These are phyloP conservation scores for Zizania latifolia DNA, from an alignment of 176 grass and related monocot genomes.

Conservation along the genomic window DNA sequence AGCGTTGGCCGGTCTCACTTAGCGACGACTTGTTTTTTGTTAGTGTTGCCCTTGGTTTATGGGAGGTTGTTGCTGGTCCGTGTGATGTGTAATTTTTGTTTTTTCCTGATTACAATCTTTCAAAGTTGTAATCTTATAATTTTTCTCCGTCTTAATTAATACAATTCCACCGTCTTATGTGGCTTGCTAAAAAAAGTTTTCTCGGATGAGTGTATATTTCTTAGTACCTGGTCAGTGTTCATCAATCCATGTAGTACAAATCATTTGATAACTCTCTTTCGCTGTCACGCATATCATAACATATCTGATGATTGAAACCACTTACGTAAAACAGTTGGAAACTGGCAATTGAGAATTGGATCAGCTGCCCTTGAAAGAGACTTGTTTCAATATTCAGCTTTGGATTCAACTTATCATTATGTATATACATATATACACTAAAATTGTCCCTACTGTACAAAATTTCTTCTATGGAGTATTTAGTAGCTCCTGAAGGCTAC, in stretches of 20 bases:
- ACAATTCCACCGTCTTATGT: no score
- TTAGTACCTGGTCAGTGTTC: neutral
- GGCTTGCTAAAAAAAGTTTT: no score
- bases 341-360: slow-evolving; percentile 1
- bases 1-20: no score
- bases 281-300: neutral
- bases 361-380: neutral
- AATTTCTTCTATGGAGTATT: neutral
- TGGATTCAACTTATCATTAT: neutral
- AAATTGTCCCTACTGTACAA: neutral
- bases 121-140: no score
- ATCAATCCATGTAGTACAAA: neutral
- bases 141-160: no score
- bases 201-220: neutral
- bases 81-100: no score
- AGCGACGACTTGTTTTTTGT: no score
- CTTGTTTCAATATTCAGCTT: neutral
- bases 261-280: neutral
- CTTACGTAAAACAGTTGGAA: neutral
- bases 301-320: neutral
- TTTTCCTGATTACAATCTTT: no score
- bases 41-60: no score
- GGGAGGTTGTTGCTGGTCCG: no score
- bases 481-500: neutral
- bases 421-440: neutral